A percentile compares a stretch with the other conserved stretches of the same genome.
phyloP scores from a whole-genome alignment of 495 filamentous ascomycete species.

The Neohortaea acidophila region DNA sequence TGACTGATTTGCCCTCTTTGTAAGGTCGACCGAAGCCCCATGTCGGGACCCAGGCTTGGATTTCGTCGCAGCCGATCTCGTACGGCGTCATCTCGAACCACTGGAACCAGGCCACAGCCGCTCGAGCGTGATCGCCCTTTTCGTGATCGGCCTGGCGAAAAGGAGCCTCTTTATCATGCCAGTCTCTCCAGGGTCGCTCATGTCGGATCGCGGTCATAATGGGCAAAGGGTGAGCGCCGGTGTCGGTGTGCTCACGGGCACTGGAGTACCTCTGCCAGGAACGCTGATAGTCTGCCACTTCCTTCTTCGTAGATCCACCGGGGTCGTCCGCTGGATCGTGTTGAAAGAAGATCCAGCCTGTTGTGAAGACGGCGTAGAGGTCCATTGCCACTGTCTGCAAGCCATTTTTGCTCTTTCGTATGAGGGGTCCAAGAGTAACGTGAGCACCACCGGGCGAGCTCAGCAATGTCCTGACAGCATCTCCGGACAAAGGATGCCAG shows the following conservation, averaged over 20 bases:
- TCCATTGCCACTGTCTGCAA: conserved; percentile 22
- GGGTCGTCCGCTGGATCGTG: conserved; percentile 6
- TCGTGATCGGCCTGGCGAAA: no score
- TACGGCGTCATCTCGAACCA: conserved; percentile 24
- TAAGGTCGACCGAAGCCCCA: conserved; percentile 23
- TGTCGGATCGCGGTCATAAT: conserved; percentile 22
- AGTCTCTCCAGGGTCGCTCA: no score
- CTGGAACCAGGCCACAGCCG: conserved; percentile 21
- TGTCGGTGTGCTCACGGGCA: conserved; percentile 11
- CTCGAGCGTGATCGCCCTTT: conserved; percentile 18
- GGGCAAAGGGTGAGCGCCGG: conserved; percentile 19
- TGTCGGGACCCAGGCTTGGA: conserved; percentile 22
- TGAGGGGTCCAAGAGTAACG: conserved; percentile 19
- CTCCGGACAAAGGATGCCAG: conserved; percentile 17
- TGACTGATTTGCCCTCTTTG: conserved; percentile 18
- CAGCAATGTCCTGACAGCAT: conserved; percentile 18
- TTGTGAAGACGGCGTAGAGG: conserved; percentile 22
- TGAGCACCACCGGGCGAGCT: conserved; percentile 15
- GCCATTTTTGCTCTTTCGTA: conserved; percentile 20
- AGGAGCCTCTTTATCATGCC: no score
- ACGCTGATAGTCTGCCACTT: conserved; percentile 5
- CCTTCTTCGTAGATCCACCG: neutral
- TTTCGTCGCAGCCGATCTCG: conserved; percentile 24
- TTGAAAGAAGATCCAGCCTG: conserved; percentile 21
- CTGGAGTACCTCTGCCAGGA: conserved; percentile 19